Percentiles rank a stretch among this genome's conserved stretches.
Conservation (phyloP, 2,329 filamentous ascomycete species). For the Fusarium hainanense region DNA sequence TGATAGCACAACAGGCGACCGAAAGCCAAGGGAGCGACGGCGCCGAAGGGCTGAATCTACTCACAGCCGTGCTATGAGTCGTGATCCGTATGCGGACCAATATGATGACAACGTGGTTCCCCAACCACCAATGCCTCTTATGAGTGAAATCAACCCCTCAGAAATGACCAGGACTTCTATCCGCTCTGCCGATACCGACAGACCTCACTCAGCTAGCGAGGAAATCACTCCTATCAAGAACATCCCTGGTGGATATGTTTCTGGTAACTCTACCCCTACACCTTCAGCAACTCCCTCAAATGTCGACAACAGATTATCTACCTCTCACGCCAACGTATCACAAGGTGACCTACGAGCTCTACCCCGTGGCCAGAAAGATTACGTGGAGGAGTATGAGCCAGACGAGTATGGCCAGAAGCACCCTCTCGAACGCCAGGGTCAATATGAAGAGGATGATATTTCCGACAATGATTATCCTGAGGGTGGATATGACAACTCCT, state of each 20-base stretch:
- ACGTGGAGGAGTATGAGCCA: constrained; percentile 59
- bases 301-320: constrained; percentile 71
- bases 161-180: constrained; percentile 91
- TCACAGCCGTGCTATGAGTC: constrained; percentile 57
- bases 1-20: constrained; percentile 60
- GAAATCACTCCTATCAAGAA: constrained; percentile 71
- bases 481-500: constrained; percentile 57
- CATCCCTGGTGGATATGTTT: constrained; percentile 69
- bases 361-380: constrained; percentile 60
- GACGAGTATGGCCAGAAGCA: constrained; percentile 58
- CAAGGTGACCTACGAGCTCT: constrained; percentile 68
- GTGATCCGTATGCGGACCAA: constrained; percentile 61
- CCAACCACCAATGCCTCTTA: constrained; percentile 83
- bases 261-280: constrained; percentile 71
- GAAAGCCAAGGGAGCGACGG: constrained; percentile 62
- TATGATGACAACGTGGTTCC: constrained; percentile 69
- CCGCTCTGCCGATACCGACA: constrained; percentile 81
- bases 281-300: constrained; percentile 66
- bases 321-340: constrained; percentile 73
- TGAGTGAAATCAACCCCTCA: constrained; percentile 86
- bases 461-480: constrained; percentile 56
- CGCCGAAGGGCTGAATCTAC: constrained; percentile 63
- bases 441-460: constrained; percentile 54
- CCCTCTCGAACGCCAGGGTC: constrained; percentile 56
- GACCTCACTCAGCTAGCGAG: constrained; percentile 75